Conservation (phyloP, 805 yeast species). For the Kazachstania africana region DNA sequence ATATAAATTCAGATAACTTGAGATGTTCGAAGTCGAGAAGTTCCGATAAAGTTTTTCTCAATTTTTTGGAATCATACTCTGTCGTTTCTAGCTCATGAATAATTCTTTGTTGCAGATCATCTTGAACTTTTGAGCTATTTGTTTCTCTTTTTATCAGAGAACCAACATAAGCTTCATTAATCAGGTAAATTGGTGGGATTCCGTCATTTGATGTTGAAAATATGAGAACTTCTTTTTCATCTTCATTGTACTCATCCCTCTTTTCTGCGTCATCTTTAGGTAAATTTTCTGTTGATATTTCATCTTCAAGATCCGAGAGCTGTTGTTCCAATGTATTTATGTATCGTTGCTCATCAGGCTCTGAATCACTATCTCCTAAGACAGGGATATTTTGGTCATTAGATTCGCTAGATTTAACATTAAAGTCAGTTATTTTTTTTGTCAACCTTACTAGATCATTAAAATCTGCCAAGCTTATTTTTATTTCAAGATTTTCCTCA, state of each 20-base stretch:
- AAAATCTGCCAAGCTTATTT: slow-evolving; percentile 28
- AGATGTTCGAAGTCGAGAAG: slow-evolving; percentile 41
- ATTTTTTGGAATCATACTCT: slow-evolving; percentile 29
- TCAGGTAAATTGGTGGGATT: slow-evolving; percentile 24
- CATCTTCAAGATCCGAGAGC: slow-evolving; percentile 9
- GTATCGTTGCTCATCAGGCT: slow-evolving; percentile 6
- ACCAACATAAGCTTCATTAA: slow-evolving; percentile 44
- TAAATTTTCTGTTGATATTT: slow-evolving; percentile 9
- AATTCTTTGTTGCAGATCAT: slow-evolving; percentile 31
- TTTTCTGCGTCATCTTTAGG: slow-evolving; percentile 4
- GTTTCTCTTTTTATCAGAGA: slow-evolving; percentile 32
- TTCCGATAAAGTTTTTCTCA: slow-evolving; percentile 44
- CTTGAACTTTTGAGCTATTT: slow-evolving; percentile 8
- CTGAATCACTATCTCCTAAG: slow-evolving; percentile 34
- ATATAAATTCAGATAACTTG: slow-evolving; percentile 36
- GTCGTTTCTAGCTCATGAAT: slow-evolving; percentile 30
- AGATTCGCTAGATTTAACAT: slow-evolving; percentile 10
- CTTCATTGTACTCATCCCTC: slow-evolving; percentile 5
- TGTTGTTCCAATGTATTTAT: slow-evolving; percentile 4
- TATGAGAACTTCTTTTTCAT: slow-evolving; percentile 1
- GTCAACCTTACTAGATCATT: slow-evolving; percentile 34
- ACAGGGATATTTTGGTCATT: slow-evolving; percentile 33
- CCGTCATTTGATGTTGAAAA: not conserved
- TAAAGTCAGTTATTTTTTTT: slow-evolving; percentile 42
- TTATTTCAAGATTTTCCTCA: slow-evolving; percentile 34